A percentile compares a stretch with the other conserved stretches of the same genome.
These are phyloP conservation scores for Pleurotus pulmonarius DNA, from an alignment of 768 basidiomycete genomes.

Conservation along the genomic window DNA sequence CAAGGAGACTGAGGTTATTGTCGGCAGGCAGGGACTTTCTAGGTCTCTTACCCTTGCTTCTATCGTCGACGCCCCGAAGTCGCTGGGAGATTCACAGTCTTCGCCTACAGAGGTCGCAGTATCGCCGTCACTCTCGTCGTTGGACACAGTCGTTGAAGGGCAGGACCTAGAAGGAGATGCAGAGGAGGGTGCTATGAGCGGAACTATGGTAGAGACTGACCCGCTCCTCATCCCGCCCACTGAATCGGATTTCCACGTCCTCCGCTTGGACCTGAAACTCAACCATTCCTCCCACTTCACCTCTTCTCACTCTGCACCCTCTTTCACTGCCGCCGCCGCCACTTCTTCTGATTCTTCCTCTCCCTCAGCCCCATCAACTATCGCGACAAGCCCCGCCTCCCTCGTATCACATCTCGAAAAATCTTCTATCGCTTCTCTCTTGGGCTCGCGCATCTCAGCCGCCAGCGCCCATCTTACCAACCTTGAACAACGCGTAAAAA, in stretches of 20 bases:
- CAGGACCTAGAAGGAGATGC: conserved; percentile 25
- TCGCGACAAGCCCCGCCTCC: conserved; percentile 43
- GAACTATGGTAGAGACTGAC: background rate
- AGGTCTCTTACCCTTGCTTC: conserved; percentile 60
- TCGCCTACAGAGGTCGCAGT: background rate
- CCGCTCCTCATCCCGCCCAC: conserved; percentile 31
- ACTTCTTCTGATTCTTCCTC: no score
- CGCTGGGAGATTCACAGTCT: conserved; percentile 25
- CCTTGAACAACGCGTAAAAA: conserved; percentile 82
- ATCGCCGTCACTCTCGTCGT: background rate
- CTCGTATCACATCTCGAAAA: conserved; percentile 93
- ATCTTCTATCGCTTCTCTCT: conserved; percentile 84
- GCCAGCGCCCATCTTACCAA: conserved; percentile 79
- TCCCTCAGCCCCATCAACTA: conserved; percentile 19
- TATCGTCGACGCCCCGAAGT: conserved; percentile 37
- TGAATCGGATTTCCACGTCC: conserved; percentile 72
- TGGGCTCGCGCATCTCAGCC: conserved; percentile 78
- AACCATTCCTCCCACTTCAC: conserved; percentile 51
- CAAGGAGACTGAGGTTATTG: conserved; percentile 60
- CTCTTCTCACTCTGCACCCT: no score
- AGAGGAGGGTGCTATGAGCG: conserved; percentile 10
- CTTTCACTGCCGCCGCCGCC: no score
- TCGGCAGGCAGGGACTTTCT: conserved; percentile 46
- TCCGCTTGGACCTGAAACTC: conserved; percentile 90
- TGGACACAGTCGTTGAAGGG: conserved; percentile 18